These are phyloP conservation scores for Boletus pseudo-olivaceus DNA, from an alignment of 768 basidiomycete genomes.

Conservation along the genomic window DNA sequence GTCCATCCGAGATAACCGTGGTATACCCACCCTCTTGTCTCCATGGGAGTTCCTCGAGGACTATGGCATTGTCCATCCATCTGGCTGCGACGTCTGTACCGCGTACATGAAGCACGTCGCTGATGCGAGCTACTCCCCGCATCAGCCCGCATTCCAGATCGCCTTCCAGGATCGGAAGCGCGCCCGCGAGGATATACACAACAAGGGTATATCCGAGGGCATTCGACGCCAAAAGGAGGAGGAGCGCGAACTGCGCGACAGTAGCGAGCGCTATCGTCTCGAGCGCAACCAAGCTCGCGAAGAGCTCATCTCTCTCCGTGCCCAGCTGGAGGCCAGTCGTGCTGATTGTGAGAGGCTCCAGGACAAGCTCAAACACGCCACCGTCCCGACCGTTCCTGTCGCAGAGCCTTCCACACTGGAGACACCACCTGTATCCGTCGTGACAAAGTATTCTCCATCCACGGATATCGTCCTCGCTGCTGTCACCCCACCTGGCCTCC, in stretches of 20 bases:
- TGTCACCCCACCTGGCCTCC: conserved; percentile 3
- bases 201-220: conserved; percentile 40
- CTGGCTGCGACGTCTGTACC: conserved; percentile 37
- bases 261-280: conserved; percentile 31
- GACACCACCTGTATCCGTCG: not conserved
- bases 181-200: conserved; percentile 36
- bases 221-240: conserved; percentile 40
- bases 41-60: conserved; percentile 40
- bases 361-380: conserved; percentile 19
- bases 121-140: conserved; percentile 36
- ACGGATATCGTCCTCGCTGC: not conserved
- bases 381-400: not conserved
- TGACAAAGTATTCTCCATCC: conserved; percentile 5
- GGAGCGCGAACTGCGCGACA: conserved; percentile 33
- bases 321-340: conserved; percentile 32
- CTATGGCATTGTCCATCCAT: conserved; percentile 39
- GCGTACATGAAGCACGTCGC: conserved; percentile 40
- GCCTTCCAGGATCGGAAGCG: conserved; percentile 39
- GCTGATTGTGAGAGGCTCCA: conserved; percentile 33
- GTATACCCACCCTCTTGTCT: conserved; percentile 32
- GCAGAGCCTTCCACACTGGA: conserved; percentile 3
- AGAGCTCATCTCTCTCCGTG: conserved; percentile 30
- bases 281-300: conserved; percentile 38
- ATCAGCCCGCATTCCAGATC: conserved; percentile 38
- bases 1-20: conserved; percentile 29